phyloP scores from a whole-genome alignment of 306 rosid genomes.

The Styphnolobium japonicum region DNA sequence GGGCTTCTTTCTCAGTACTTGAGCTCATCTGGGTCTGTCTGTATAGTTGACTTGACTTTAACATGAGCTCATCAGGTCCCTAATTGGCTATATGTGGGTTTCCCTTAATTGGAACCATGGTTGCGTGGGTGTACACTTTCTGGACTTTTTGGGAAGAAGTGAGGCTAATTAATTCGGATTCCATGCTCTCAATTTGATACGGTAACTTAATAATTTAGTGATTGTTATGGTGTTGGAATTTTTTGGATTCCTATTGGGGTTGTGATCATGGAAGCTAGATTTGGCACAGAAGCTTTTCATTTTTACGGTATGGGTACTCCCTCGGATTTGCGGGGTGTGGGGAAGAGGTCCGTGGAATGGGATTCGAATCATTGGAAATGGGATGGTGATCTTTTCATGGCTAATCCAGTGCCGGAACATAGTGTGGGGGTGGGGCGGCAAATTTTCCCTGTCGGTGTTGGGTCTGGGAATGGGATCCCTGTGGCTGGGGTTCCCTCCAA shows the following conservation, averaged over 20 bases:
- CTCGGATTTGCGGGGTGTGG: slow-evolving; percentile 43
- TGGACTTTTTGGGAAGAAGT: slow-evolving; percentile 54
- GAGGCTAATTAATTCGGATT: slow-evolving; percentile 41
- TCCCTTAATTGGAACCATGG: slow-evolving; percentile 50
- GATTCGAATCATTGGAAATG: slow-evolving; percentile 79
- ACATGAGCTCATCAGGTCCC: slow-evolving; percentile 1
- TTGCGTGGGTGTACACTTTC: slow-evolving; percentile 45
- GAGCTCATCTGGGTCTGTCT: background rate
- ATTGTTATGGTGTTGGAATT: background rate
- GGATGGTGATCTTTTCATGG: slow-evolving; percentile 85
- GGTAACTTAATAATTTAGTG: slow-evolving; percentile 10
- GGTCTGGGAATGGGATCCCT: slow-evolving; percentile 36
- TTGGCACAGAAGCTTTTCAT: slow-evolving; percentile 48
- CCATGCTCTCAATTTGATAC: slow-evolving; percentile 18
- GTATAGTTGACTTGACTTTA: slow-evolving; percentile 14
- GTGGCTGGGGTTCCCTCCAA: slow-evolving; percentile 54
- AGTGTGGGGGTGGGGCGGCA: slow-evolving; percentile 44
- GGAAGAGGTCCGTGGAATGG: slow-evolving; percentile 72
- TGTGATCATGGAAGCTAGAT: slow-evolving; percentile 66
- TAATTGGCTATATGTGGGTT: slow-evolving; percentile 44
- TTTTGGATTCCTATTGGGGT: background rate
- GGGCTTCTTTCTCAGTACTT: background rate
- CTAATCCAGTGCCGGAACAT: slow-evolving; percentile 52
- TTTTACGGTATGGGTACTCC: slow-evolving; percentile 42
- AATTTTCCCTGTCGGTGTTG: slow-evolving; percentile 56